Conservation (phyloP, 805 yeast genomes). For the Torulaspora maleeae region DNA sequence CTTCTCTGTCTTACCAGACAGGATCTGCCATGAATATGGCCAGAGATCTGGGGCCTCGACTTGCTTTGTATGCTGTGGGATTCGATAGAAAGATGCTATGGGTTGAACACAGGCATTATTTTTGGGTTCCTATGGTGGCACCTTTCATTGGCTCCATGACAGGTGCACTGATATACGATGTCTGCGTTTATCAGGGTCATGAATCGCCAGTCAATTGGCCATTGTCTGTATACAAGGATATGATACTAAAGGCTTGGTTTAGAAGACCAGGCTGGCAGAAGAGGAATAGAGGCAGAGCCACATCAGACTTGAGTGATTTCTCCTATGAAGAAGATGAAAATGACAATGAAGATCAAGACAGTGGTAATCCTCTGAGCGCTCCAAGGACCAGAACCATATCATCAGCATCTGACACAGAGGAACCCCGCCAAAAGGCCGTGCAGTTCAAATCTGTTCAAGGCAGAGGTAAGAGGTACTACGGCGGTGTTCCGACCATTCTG, state of each 20-base stretch:
- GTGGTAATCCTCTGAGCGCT: constrained; percentile 6
- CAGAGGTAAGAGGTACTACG: constrained; percentile 21
- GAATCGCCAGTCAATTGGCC: constrained; percentile 51
- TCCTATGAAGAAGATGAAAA: constrained; percentile 24
- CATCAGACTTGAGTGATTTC: constrained; percentile 30
- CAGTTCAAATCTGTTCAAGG: constrained; percentile 31
- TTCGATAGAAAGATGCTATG: constrained; percentile 41
- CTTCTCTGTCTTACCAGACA: constrained; percentile 49
- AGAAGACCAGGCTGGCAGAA: constrained; percentile 31
- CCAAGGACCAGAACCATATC: constrained; percentile 19
- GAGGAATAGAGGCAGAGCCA: constrained; percentile 26
- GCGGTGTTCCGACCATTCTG: constrained; percentile 32
- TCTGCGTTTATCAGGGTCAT: constrained; percentile 47
- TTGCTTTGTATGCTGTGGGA: constrained; percentile 46
- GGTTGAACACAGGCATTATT: constrained; percentile 41
- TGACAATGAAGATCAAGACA: constrained; percentile 11
- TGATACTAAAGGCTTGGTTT: constrained; percentile 26
- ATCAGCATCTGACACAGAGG: constrained; percentile 13
- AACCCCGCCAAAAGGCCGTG: constrained; percentile 25
- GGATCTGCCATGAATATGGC: constrained; percentile 53
- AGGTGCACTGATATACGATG: constrained; percentile 51
- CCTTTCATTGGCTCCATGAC: constrained; percentile 45
- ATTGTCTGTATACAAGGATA: constrained; percentile 23
- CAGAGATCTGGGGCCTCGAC: constrained; percentile 52
- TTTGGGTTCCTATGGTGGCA: constrained; percentile 52